Base-by-base conservation (phyloP, 176 grass and related monocot species). In the Cenchrus purpureus region DNA sequence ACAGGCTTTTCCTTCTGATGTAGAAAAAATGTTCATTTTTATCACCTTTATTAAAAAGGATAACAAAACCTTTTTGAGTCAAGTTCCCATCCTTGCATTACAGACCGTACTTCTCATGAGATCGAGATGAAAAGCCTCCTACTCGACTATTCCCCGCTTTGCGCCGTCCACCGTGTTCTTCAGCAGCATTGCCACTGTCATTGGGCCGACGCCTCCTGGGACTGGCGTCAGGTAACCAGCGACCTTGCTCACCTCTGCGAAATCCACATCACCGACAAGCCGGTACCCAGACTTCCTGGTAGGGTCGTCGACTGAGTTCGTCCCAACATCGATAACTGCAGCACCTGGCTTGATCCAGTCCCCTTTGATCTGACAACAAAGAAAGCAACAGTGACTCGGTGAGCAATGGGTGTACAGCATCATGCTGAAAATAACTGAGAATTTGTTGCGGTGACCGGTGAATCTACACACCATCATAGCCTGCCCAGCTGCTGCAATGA, bases 311-410 rank as follows among this genome's bases (percentile, higher is more conserved):
- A 98, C 46, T 12, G 96, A 92, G 50, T 98, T 98, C 0, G 89
- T 98, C 32, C 93, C 96, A 12, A 95, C 96, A 22, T 98, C 93
- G 0, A 98, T 94, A 5, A 98, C 93, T 0, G 93, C 95, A 29
- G 95, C 95, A 8, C 93, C 95, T 55, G 95, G 92, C 61, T 98
- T 98, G 73, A 98, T 95, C 95, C 95, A 98, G 28, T 92, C 93
- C 52, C 95, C 95, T 77, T 98, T 95, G 76, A 98, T 98, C 96
- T 98, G 85, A 40, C 50, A 88, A 66, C 66, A 45, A 74, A 74
- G 50, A 68, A 83, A 68, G 57, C 20, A 74, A 3, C 51, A 12
- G 1, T 32, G 71, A 74, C n/a, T 73, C 15, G 12, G 45, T 43
- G 13, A 83, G 54, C 7, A 20, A 2, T 61, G 8, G 28, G 53